Evolutionary conservation across 1,139 yeast species (phyloP).

Genomic region (Geotrichum phurueaensis): DNA sequence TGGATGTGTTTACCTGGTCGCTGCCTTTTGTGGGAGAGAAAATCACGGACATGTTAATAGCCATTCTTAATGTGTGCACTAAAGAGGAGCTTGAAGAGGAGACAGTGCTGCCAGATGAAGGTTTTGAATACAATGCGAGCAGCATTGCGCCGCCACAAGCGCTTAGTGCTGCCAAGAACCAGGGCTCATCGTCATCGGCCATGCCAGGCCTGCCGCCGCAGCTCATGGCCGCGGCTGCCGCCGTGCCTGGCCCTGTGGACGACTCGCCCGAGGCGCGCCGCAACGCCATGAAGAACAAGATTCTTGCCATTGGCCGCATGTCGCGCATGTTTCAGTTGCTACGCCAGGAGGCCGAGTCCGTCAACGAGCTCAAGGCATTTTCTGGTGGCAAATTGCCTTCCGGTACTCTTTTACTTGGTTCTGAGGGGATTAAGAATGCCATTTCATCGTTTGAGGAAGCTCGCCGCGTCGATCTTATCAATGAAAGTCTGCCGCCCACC

Average conservation of each 20-base stretch:
- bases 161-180: not conserved
- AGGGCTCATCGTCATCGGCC: not conserved
- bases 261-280: slow-evolving; percentile 40
- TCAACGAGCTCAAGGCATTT: slow-evolving; percentile 67
- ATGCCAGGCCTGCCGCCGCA: not conserved
- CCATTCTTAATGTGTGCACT: slow-evolving; percentile 87
- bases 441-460: slow-evolving; percentile 81
- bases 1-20: slow-evolving; percentile 98
- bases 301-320: slow-evolving; percentile 89
- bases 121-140: not conserved
- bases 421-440: slow-evolving; percentile 69
- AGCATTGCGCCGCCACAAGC: not conserved
- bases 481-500: slow-evolving; percentile 89
- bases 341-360: slow-evolving; percentile 85
- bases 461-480: slow-evolving; percentile 66
- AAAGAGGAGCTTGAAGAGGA: slow-evolving; percentile 89
- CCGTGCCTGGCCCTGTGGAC: not conserved
- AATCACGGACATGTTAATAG: slow-evolving; percentile 89
- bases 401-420: slow-evolving; percentile 79
- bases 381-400: slow-evolving; percentile 73
- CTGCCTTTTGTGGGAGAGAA: slow-evolving; percentile 94
- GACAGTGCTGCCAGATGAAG: slow-evolving; percentile 31
- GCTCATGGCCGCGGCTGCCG: not conserved
- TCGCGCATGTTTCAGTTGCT: slow-evolving; percentile 88
- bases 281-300: slow-evolving; percentile 74